Evolutionary conservation across 352 stramenopile genomes (phyloP).

Genomic region (Blastocystis sp.): DNA sequence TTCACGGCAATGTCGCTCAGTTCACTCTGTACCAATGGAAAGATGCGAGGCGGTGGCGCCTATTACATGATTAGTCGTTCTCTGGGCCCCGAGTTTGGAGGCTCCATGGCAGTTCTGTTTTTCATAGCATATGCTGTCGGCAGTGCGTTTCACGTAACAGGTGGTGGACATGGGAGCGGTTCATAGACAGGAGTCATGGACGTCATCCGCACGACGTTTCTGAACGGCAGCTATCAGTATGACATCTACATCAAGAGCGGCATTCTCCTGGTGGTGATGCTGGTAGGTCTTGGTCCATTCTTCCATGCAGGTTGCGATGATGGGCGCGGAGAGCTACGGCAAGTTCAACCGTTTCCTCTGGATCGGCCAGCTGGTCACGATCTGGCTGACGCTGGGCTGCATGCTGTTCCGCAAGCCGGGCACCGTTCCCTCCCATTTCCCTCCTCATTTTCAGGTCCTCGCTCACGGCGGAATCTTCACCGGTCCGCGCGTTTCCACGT

Average conservation of each 20-base stretch:
- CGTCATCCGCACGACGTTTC: constrained; percentile 58
- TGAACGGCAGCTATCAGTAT: constrained; percentile 36
- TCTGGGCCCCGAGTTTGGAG: constrained; percentile 69
- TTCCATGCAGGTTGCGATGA: constrained; percentile 63
- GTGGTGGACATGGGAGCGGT: constrained; percentile 60
- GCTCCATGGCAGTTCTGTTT: constrained; percentile 68
- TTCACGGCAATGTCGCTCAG: constrained; percentile 69
- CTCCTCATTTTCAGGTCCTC: constrained; percentile 60
- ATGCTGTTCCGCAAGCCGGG: constrained; percentile 31
- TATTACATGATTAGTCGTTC: constrained; percentile 63
- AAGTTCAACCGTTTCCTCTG: constrained; percentile 71
- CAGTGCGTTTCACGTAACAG: constrained; percentile 63
- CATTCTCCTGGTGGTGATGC: constrained; percentile 54
- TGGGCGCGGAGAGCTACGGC: constrained; percentile 68
- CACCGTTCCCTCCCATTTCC: constrained; percentile 60
- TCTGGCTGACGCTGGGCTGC: constrained; percentile 64
- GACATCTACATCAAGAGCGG: constrained; percentile 55
- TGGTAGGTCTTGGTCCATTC: constrained; percentile 59
- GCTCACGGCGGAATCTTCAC: constrained; percentile 65
- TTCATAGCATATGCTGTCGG: constrained; percentile 69
- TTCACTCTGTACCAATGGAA: constrained; percentile 70
- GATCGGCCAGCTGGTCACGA: constrained; percentile 66
- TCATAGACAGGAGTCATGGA: constrained; percentile 66
- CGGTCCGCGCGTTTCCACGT: constrained; percentile 61
- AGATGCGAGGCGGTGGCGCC: constrained; percentile 64